Percentiles rank a stretch among this genome's conserved stretches.
Conservation (phyloP, 441 rosid genomes). For the Erysimum cheiri region DNA sequence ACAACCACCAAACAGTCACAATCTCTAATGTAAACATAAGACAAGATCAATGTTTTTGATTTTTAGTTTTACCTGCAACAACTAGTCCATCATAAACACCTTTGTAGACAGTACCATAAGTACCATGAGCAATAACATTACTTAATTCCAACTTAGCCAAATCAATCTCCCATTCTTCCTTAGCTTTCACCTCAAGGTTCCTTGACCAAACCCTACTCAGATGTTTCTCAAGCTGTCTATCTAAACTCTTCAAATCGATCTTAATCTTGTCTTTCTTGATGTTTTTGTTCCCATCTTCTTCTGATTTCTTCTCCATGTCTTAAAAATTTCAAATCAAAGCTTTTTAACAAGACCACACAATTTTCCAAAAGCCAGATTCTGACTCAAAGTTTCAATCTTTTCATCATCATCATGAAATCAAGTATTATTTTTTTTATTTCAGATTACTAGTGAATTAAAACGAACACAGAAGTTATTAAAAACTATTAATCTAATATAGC, state of each 20-base stretch:
- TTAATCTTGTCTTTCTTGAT: conserved; percentile 60
- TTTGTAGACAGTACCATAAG: conserved; percentile 80
- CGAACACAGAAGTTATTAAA: not conserved
- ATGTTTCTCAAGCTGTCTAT: conserved; percentile 86
- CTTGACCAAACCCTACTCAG: conserved; percentile 81
- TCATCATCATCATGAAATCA: conserved; percentile 15
- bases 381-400: conserved; percentile 20
- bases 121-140: conserved; percentile 71
- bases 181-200: conserved; percentile 53
- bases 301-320: conserved; percentile 35
- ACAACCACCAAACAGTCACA: conserved; percentile 13
- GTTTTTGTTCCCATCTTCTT: conserved; percentile 24
- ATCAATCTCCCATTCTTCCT: conserved; percentile 94
- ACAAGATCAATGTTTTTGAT: not conserved
- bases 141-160: conserved; percentile 70
- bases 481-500: not conserved
- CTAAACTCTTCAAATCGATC: conserved; percentile 81
- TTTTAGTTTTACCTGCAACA: conserved; percentile 70
- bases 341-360: conserved; percentile 1
- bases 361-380: not conserved
- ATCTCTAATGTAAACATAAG: conserved; percentile 13
- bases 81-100: conserved; percentile 74
- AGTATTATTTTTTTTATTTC: not conserved
- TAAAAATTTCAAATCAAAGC: not conserved
- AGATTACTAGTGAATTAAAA: conserved; percentile 16